These are phyloP conservation scores for Penicillium frequentans DNA, from an alignment of 2,329 filamentous ascomycete genomes.

Conservation along the genomic window DNA sequence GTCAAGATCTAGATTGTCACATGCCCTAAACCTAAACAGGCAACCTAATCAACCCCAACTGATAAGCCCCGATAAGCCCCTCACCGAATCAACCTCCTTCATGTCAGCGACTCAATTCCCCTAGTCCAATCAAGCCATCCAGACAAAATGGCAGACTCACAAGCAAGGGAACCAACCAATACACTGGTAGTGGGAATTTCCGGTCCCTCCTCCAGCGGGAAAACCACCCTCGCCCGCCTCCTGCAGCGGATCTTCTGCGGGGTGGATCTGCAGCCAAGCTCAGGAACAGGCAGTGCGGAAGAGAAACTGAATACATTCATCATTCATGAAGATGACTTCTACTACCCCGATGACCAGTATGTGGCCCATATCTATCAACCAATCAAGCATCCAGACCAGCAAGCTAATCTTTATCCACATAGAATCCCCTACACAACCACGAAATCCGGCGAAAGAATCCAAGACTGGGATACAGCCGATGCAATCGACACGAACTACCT, in stretches of 20 bases:
- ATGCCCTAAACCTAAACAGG: neutral
- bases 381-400: neutral
- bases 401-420: neutral
- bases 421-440: constrained; percentile 50
- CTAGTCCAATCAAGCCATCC: neutral
- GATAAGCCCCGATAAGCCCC: neutral
- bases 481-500: constrained; percentile 73
- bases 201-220: constrained; percentile 88
- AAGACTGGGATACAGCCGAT: constrained; percentile 90
- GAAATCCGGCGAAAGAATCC: constrained; percentile 55
- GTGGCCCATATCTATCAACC: constrained; percentile 21
- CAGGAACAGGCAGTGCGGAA: neutral
- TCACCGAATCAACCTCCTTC: neutral
- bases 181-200: constrained; percentile 75
- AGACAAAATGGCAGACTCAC: neutral
- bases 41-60: neutral
- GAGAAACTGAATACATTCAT: constrained; percentile 59
- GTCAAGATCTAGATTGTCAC: neutral
- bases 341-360: constrained; percentile 73
- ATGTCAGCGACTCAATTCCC: neutral
- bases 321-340: constrained; percentile 96
- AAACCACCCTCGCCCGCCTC: constrained; percentile 87
- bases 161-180: neutral
- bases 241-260: constrained; percentile 75
- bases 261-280: neutral